phyloP scores from a whole-genome alignment of 2,329 filamentous ascomycete species.

The Pseudonectria foliicola region DNA sequence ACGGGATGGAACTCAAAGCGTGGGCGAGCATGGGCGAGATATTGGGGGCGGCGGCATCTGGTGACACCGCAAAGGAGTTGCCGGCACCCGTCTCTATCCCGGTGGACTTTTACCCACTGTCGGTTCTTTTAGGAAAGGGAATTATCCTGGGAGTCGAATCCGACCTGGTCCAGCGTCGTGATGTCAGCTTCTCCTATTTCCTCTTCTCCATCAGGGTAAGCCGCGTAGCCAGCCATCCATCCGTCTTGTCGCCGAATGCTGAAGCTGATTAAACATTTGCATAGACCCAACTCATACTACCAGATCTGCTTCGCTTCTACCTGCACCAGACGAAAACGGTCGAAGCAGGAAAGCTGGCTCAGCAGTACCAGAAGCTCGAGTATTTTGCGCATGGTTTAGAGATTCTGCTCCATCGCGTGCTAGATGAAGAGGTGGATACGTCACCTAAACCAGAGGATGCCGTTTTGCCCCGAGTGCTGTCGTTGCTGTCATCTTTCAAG shows the following conservation, averaged over 20 bases:
- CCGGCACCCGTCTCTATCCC: constrained; percentile 69
- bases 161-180: constrained; percentile 85
- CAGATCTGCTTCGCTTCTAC: constrained; percentile 76
- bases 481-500: constrained; percentile 63
- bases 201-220: constrained; percentile 80
- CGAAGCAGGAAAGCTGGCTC: constrained; percentile 73
- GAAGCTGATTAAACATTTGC: constrained; percentile 4
- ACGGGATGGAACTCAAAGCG: constrained; percentile 74
- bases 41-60: constrained; percentile 56
- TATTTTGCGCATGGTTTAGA: constrained; percentile 94
- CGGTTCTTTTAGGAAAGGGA: constrained; percentile 79
- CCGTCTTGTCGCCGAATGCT: neutral
- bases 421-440: constrained; percentile 88
- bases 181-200: constrained; percentile 85
- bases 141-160: constrained; percentile 87
- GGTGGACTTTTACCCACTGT: constrained; percentile 93
- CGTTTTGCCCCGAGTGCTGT: constrained; percentile 56
- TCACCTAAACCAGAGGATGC: constrained; percentile 56
- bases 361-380: constrained; percentile 76
- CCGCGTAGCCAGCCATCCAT: constrained; percentile 5
- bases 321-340: constrained; percentile 68
- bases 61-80: constrained; percentile 60
- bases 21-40: constrained; percentile 89
- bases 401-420: constrained; percentile 81
- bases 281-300: constrained; percentile 87